Evolutionary conservation across 257 asterid species (phyloP).

Genomic region (Cinchona pubescens): DNA sequence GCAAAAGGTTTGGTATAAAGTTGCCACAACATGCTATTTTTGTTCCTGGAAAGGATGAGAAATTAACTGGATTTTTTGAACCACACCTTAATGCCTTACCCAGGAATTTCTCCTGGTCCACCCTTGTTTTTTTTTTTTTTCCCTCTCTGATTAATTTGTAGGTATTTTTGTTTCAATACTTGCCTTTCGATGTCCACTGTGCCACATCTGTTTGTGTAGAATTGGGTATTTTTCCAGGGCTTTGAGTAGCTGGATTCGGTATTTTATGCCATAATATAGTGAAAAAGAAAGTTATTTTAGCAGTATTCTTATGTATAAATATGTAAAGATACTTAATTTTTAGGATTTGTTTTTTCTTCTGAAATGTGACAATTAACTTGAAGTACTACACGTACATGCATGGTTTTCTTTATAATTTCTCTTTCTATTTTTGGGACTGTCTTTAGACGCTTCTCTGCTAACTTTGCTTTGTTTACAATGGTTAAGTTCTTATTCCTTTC

Average conservation of each 20-base stretch:
- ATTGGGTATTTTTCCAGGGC: background rate
- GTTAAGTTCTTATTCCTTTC: background rate
- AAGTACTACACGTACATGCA: background rate
- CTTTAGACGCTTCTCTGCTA: background rate
- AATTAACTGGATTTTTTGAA: background rate
- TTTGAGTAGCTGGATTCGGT: conserved; percentile 4
- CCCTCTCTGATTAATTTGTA: background rate
- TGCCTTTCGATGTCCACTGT: background rate
- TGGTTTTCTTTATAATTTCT: background rate
- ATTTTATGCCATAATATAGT: conserved; percentile 4
- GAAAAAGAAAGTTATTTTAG: conserved; percentile 6
- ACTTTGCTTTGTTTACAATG: background rate
- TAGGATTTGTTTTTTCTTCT: background rate
- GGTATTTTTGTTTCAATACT: conserved; percentile 1
- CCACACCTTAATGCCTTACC: background rate
- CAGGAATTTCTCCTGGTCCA: background rate
- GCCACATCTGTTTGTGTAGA: conserved; percentile 1
- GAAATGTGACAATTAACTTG: background rate
- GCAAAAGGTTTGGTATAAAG: conserved; percentile 11
- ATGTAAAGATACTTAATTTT: conserved; percentile 15
- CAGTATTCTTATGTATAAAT: conserved; percentile 18
- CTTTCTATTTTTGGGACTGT: background rate
- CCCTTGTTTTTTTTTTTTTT: background rate
- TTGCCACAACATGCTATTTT: background rate
- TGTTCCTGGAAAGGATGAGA: conserved; percentile 9